Evolutionary conservation across 768 basidiomycete genomes (phyloP).

Genomic region (Mycena belliarum): DNA sequence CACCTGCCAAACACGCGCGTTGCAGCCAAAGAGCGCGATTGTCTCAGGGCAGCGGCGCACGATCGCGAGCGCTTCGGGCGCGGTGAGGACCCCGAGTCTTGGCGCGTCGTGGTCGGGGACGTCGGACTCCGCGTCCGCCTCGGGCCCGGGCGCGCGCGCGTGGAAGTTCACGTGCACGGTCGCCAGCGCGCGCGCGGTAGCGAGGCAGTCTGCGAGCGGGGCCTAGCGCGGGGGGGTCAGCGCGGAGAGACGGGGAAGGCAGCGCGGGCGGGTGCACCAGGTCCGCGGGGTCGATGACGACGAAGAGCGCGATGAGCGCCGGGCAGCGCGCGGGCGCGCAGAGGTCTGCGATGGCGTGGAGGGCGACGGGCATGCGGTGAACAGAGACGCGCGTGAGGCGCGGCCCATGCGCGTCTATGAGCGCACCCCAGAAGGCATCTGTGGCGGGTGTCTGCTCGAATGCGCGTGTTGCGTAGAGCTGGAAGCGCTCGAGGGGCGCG

Average conservation of each 20-base stretch:
- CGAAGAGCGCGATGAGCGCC: constrained; percentile 62
- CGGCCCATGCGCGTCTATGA: constrained; percentile 52
- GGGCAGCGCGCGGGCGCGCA: constrained; percentile 50
- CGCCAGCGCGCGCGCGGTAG: constrained; percentile 47
- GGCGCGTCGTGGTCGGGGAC: constrained; percentile 27
- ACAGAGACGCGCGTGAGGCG: constrained; percentile 61
- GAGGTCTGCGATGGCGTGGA: constrained; percentile 51
- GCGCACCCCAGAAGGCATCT: constrained; percentile 49
- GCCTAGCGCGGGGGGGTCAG: constrained; percentile 24
- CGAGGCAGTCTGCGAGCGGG: constrained; percentile 41
- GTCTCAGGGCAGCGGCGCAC: constrained; percentile 50
- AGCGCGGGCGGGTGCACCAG: constrained; percentile 39
- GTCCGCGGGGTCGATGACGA: constrained; percentile 49
- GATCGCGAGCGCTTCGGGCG: constrained; percentile 43
- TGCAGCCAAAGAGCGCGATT: constrained; percentile 65
- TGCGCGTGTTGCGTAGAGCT: constrained; percentile 49
- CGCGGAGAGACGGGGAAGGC: background rate
- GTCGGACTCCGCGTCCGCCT: constrained; percentile 17
- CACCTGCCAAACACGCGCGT: constrained; percentile 73
- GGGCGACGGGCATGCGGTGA: constrained; percentile 59
- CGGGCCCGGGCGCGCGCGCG: constrained; percentile 29
- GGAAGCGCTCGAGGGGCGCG: constrained; percentile 56
- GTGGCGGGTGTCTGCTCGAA: constrained; percentile 28
- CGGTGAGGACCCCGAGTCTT: constrained; percentile 34
- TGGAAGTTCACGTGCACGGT: constrained; percentile 61